Evolutionary conservation across 192 early-diverging fungal species (phyloP), one percentile per base, ranked within the genome.

Genomic region (Gryganskiella cystojenkinii): DNA sequence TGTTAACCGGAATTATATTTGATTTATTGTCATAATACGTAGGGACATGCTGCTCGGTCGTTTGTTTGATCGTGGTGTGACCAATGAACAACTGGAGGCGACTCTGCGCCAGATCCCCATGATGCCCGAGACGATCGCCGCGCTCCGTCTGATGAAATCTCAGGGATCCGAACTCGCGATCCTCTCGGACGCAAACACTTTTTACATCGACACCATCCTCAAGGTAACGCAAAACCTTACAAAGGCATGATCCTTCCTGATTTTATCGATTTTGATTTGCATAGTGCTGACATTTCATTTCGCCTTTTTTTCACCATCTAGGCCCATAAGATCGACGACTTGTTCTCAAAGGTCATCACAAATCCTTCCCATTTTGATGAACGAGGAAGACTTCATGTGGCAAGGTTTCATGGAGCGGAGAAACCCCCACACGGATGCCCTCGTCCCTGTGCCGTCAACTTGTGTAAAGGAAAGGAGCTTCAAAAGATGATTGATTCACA

Each of bases 181-280:
- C 43, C 43, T 90, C 30, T 91, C 90, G 1, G 90, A 91, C 65
- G 82, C 89, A 20, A 91, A 91, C 60, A 83, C 83, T 17, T 55
- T 88, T 24, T 86, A 81, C 54, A 91, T 91, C 35, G 81, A 90
- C 1, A 82, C 70, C 14, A 87, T 91, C 35, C 76, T 90, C 31
- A 66, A 87, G 80, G 89, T 90, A 81, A 40, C 49, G 27, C 0
- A 54, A 22, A n/a, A 49, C 47, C 13, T 35, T 9, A 4, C 40
- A 6, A 47, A 24, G 9, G 8, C n/a, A n/a, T n/a, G n/a, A n/a
- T n/a, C n/a, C n/a, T n/a, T n/a, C n/a, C n/a, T n/a, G n/a, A n/a
- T n/a, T n/a, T 35, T 17, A 67, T n/a, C 14, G 22, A n/a, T 17
- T 42, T 33, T 27, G 11, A 42, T 30, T 54, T 14, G 17, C 33